These are phyloP conservation scores for Tylopilus subfusipes DNA, from an alignment of 768 basidiomycete species.

Conservation along the genomic window DNA sequence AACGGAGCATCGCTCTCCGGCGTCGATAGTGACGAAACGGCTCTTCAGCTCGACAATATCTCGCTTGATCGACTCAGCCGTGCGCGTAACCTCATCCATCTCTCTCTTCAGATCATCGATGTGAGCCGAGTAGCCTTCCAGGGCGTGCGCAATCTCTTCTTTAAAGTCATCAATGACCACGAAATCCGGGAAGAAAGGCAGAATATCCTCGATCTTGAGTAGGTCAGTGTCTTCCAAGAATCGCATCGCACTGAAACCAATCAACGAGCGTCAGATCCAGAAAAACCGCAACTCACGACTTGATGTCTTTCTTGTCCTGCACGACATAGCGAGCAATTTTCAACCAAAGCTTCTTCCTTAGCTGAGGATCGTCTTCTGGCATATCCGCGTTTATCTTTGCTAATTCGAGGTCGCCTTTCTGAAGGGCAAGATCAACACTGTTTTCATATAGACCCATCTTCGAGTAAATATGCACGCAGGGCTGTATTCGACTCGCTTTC, in stretches of 20 bases:
- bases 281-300: slow-evolving; percentile 63
- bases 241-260: slow-evolving; percentile 75
- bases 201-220: slow-evolving; percentile 96
- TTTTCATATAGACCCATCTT: slow-evolving; percentile 98
- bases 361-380: slow-evolving; percentile 82
- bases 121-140: slow-evolving; percentile 90
- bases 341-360: slow-evolving; percentile 94
- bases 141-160: slow-evolving; percentile 92
- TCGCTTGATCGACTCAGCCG: slow-evolving; percentile 88
- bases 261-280: not conserved
- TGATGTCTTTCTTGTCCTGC: slow-evolving; percentile 96
- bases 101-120: slow-evolving; percentile 88
- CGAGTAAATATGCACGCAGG: slow-evolving; percentile 95
- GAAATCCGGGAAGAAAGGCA: slow-evolving; percentile 99
- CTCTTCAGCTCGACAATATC: slow-evolving; percentile 83
- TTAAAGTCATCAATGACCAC: slow-evolving; percentile 99
- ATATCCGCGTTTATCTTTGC: slow-evolving; percentile 95
- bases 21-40: slow-evolving; percentile 90
- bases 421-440: slow-evolving; percentile 90
- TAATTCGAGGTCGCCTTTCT: slow-evolving; percentile 91
- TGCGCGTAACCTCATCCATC: slow-evolving; percentile 94
- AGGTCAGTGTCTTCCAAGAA: slow-evolving; percentile 94
- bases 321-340: slow-evolving; percentile 99
- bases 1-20: slow-evolving; percentile 79
- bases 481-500: slow-evolving; percentile 70